Conservation (phyloP, 1,284 basidiomycete species). For the Cutaneotrichosporon daszewskae region DNA sequence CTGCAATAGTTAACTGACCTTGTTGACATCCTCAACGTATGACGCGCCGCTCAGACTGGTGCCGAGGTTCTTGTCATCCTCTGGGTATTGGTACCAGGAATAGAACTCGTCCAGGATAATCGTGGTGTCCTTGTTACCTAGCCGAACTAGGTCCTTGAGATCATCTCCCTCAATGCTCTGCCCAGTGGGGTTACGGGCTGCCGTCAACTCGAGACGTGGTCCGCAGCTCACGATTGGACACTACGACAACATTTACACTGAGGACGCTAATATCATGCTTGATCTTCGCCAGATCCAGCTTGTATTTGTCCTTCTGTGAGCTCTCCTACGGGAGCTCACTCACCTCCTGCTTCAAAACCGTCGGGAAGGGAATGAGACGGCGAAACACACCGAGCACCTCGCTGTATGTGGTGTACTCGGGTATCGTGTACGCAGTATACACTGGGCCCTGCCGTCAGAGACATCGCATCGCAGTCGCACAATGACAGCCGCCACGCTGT, state of each 20-base stretch:
- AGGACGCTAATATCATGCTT: slow-evolving; percentile 65
- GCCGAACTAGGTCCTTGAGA: slow-evolving; percentile 67
- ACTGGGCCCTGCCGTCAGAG: too few species aligned
- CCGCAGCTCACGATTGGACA: slow-evolving; percentile 59
- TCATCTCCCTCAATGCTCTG: slow-evolving; percentile 69
- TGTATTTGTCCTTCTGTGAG: slow-evolving; percentile 60
- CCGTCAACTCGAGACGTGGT: neutral
- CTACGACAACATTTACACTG: slow-evolving; percentile 77
- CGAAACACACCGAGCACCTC: slow-evolving; percentile 80
- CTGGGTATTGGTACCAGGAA: slow-evolving; percentile 69
- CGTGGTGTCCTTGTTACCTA: slow-evolving; percentile 59
- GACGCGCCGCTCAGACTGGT: slow-evolving; percentile 74
- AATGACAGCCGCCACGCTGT: slow-evolving; percentile 3
- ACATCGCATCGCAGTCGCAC: too few species aligned
- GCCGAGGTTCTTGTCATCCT: slow-evolving; percentile 66
- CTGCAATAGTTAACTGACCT: slow-evolving; percentile 46
- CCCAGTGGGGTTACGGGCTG: slow-evolving; percentile 59
- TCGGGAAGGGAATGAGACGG: slow-evolving; percentile 81
- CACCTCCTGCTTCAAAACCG: slow-evolving; percentile 49
- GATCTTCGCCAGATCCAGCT: slow-evolving; percentile 59
- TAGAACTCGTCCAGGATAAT: slow-evolving; percentile 79
- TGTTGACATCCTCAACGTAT: slow-evolving; percentile 78
- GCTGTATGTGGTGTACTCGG: slow-evolving; percentile 47
- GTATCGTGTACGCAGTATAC: too few species aligned
- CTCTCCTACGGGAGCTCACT: too few species aligned